Base-by-base conservation (phyloP, 1,284 basidiomycete species). In the Tilletia setariae region DNA sequence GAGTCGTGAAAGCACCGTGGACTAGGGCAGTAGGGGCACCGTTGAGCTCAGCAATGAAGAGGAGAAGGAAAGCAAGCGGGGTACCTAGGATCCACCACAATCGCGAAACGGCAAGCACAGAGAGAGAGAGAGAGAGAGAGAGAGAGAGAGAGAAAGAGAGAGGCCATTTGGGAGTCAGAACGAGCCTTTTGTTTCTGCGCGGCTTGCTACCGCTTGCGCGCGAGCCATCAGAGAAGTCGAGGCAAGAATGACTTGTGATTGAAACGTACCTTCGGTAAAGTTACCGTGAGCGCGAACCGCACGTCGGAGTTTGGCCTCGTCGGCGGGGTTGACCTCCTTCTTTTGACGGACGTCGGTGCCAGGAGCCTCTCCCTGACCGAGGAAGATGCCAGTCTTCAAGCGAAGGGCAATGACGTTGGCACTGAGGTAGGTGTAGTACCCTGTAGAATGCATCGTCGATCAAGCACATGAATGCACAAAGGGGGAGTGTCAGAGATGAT, bases 21-120 rank as follows among this genome's bases (percentile, higher is more conserved):
- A 81, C 79, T 65, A 79, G 76, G 56, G 72, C 72, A 46, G 80
- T 82, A 44, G 80, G 80, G 30, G 80, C 80, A 67, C 80, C 80
- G 74, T 82, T 82, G 63, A 82, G 76, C 72, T 82, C 80, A 47
- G 80, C 79, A 63, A 82, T 75, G 78, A 82, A 82, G 75, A 82
- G 74, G 56, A 82, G 73, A 70, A 75, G 72, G 71, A 82, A 81
- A 30, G 75, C 70, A 46, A 82, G 78, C 63, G 80, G 80, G 9
- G 73, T 72, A 28, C 71, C 56, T 61, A 30, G 7, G 30, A 2
- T 4, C 19, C 46, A 49, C 19, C 46, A 16, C 6, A 9, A 19
- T 9, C 43, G 43, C 11, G 43, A 9, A 19, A 23, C 46, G 46
- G 46, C 46, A 44, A 46, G 15, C 11, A n/a, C 30, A n/a, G 65